These are phyloP conservation scores for Aspergillus fijiensis DNA, from an alignment of 2,329 filamentous ascomycete genomes.

Conservation along the genomic window DNA sequence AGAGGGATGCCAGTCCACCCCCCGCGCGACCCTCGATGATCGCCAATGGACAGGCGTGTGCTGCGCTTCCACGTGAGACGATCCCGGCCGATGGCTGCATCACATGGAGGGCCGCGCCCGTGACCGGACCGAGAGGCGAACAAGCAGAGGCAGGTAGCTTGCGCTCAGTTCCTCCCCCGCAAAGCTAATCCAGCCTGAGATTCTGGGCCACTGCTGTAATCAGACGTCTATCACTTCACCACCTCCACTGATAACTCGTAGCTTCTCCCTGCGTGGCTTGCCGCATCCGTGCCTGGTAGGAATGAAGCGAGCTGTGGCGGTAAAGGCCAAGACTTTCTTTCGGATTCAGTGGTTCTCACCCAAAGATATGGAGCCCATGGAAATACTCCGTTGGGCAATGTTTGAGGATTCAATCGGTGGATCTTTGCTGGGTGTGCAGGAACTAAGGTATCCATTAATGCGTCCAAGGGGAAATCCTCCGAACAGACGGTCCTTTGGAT, in stretches of 20 bases:
- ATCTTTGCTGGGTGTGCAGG: not conserved
- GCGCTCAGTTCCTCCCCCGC: conserved; percentile 8
- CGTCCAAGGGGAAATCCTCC: not conserved
- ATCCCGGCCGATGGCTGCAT: conserved; percentile 2
- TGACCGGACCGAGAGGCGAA: conserved; percentile 7
- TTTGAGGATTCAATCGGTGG: not conserved
- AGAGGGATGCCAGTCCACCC: not conserved
- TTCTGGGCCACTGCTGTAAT: conserved; percentile 1
- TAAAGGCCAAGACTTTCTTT: not conserved
- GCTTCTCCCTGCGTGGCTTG: not conserved
- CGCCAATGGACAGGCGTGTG: not conserved
- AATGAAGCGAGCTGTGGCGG: not conserved
- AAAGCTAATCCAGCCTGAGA: conserved; percentile 9
- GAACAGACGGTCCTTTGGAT: not conserved
- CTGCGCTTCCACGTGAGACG: conserved; percentile 2
- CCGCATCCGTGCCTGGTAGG: not conserved
- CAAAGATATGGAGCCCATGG: not conserved
- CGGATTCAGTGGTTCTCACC: not conserved
- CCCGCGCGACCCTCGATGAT: not conserved
- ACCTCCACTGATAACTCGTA: not conserved
- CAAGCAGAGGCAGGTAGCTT: not conserved
- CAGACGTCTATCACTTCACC: not conserved
- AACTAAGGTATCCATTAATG: not conserved
- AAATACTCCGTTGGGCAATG: not conserved
- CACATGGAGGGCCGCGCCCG: conserved; percentile 11